phyloP scores from a whole-genome alignment of 2,329 filamentous ascomycete genomes.

The Aureobasidium sp. region DNA sequence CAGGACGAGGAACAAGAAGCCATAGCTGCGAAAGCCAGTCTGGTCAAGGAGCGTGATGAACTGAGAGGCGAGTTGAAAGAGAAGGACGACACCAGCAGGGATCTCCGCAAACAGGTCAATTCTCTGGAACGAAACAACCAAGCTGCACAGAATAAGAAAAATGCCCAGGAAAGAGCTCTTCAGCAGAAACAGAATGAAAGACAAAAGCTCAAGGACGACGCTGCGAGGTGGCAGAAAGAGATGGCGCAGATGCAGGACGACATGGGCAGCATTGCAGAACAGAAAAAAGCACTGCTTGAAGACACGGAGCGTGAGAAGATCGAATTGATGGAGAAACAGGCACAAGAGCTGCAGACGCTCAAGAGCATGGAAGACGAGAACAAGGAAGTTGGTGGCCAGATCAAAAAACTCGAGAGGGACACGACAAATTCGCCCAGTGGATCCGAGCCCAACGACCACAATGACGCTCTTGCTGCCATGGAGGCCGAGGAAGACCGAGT shows the following conservation, averaged over 20 bases:
- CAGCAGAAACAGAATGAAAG: conserved; percentile 63
- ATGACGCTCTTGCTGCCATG: conserved; percentile 17
- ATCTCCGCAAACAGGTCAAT: conserved; percentile 73
- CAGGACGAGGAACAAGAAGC: conserved; percentile 53
- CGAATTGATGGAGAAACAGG: conserved; percentile 34
- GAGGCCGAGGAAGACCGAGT: conserved; percentile 36
- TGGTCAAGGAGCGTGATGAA: conserved; percentile 71
- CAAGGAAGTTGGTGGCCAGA: conserved; percentile 60
- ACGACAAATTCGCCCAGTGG: conserved; percentile 48
- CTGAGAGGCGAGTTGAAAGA: conserved; percentile 73
- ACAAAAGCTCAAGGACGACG: conserved; percentile 62
- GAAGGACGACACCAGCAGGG: conserved; percentile 83
- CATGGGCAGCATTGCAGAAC: conserved; percentile 41
- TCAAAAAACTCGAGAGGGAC: conserved; percentile 63
- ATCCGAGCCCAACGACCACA: conserved; percentile 22
- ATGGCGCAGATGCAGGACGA: conserved; percentile 46
- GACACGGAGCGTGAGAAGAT: conserved; percentile 35
- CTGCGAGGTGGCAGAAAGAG: conserved; percentile 60
- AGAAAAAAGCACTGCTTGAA: conserved; percentile 32
- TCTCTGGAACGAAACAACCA: conserved; percentile 76
- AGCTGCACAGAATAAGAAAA: conserved; percentile 67
- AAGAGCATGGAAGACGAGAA: conserved; percentile 65
- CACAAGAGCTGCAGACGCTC: conserved; percentile 40
- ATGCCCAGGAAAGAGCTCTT: conserved; percentile 66
- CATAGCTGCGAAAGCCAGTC: conserved; percentile 35